Conservation (phyloP, 305 asterid genomes). For the Euphrasia arctica region DNA sequence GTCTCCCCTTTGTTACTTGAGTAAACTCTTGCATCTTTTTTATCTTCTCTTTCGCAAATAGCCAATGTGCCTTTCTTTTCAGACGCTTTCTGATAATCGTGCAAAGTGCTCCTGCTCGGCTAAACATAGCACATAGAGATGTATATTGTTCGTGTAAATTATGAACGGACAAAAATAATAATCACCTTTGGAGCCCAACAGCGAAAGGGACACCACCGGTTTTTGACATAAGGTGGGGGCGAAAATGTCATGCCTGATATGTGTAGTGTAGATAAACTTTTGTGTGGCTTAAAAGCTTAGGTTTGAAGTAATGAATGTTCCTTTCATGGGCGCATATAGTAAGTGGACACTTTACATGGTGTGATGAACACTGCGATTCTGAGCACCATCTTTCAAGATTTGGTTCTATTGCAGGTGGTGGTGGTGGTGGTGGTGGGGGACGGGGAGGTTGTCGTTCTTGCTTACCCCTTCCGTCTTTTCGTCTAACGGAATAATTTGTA, state of each 20-base stretch:
- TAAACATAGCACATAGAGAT: slow-evolving; percentile 25
- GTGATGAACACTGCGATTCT: not conserved
- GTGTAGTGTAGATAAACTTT: not conserved
- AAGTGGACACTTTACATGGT: not conserved
- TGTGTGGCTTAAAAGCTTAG: too few species aligned
- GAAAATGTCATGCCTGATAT: not conserved
- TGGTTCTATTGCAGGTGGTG: not conserved
- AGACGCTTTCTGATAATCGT: slow-evolving; percentile 55
- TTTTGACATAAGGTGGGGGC: slow-evolving; percentile 3
- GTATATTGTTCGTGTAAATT: slow-evolving; percentile 1
- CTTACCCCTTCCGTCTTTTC: too few species aligned
- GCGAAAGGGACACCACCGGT: not conserved
- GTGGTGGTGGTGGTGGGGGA: too few species aligned
- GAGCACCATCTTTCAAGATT: not conserved
- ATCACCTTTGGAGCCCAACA: not conserved
- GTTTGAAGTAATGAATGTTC: not conserved
- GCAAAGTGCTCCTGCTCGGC: slow-evolving; percentile 63
- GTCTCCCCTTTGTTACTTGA: not conserved
- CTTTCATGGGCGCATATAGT: not conserved
- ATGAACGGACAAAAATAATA: slow-evolving; percentile 10
- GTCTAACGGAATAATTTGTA: too few species aligned
- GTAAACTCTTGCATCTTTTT: not conserved
- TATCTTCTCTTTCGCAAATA: not conserved
- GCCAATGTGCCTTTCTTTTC: slow-evolving; percentile 4
- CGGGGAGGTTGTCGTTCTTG: too few species aligned